phyloP scores from a whole-genome alignment of 2,329 filamentous ascomycete genomes.

The Cercospora janseana region DNA sequence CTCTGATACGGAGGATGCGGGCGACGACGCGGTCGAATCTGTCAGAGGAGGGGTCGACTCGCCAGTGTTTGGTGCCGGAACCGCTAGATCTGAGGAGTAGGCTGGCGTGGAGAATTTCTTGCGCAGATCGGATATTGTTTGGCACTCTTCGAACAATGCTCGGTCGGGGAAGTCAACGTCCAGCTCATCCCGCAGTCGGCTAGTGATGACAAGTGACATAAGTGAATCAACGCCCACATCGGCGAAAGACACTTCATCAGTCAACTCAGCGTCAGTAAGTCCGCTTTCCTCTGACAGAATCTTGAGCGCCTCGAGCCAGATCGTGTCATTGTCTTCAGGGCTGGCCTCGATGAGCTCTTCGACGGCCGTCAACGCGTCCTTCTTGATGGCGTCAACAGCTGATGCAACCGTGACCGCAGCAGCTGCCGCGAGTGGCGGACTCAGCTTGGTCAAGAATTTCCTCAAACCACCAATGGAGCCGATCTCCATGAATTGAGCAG shows the following conservation, averaged over 20 bases:
- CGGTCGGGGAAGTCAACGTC: constrained; percentile 23
- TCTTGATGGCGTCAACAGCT: constrained; percentile 2
- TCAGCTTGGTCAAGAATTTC: constrained; percentile 6
- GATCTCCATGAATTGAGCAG: constrained; percentile 27
- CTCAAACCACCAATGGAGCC: constrained; percentile 17
- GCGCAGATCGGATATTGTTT: constrained; percentile 9
- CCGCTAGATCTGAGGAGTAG: neutral
- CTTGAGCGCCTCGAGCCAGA: constrained; percentile 11
- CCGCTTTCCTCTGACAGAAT: constrained; percentile 37
- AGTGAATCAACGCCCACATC: constrained; percentile 38
- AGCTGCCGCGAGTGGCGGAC: constrained; percentile 1
- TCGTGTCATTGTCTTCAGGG: neutral
- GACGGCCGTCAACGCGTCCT: neutral
- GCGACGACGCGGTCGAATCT: neutral
- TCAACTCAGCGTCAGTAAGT: constrained; percentile 31
- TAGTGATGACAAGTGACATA: constrained; percentile 29
- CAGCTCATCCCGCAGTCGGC: constrained; percentile 33
- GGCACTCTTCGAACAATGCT: constrained; percentile 14
- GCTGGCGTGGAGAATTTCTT: constrained; percentile 1
- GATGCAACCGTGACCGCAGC: constrained; percentile 6
- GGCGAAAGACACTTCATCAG: constrained; percentile 29
- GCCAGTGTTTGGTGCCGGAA: neutral
- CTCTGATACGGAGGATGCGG: neutral
- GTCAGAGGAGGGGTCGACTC: constrained; percentile 1
- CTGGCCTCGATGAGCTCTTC: neutral